Base-by-base conservation (phyloP, 2,329 filamentous ascomycete genomes). In the Fonsecaea erecta region DNA sequence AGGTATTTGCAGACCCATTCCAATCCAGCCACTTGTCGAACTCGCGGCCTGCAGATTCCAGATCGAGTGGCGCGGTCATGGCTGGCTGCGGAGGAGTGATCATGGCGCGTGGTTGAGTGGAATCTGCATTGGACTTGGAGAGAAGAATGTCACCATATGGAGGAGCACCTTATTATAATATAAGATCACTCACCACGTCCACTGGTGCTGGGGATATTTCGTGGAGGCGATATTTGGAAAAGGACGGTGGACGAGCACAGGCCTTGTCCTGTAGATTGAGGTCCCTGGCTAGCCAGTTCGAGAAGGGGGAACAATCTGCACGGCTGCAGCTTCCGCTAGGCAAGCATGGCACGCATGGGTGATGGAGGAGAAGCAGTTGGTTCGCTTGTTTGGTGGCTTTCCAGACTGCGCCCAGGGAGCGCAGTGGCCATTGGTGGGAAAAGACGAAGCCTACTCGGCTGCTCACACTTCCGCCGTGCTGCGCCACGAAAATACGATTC, bases 21-120 rank as follows among this genome's bases (percentile, higher is more conserved):
- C 69, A 71, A 56, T 72, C 70, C 24, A 72, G 65, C 68, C 69
- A 71, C 61, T 70, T 66, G 54, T 72, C 70, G 62, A 72, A 72
- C n/a, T 72, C 70, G 32, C 66, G 67, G 24, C 68, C 69, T 21
- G 67, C 67, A 21, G 63, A 58, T 46, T 64, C 61, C n/a, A 70
- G n/a, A 26, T 66, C 58, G 46, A 66, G 59, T 24, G 35, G 63
- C n/a, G 63, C 51, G 14, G 65, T 59, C 63, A 65, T 64, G 60
- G 61, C 48, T 26, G 52, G 35, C 51, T 62, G 54, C 12, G 57
- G 18, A 48, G 48, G 59, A 12, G 59, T 51, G 35, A 62, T 65
- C 59, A 65, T 65, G 28, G 52, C 48, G 46, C 55, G 54, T 11
- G 24, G 14, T n/a, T 34, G 34, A 8, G 28, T n/a, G 14, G 11